A percentile compares a stretch with the other conserved stretches of the same genome.
These are phyloP conservation scores for Yamadazyma taylorii DNA, from an alignment of 1,139 yeast genomes.

Conservation along the genomic window DNA sequence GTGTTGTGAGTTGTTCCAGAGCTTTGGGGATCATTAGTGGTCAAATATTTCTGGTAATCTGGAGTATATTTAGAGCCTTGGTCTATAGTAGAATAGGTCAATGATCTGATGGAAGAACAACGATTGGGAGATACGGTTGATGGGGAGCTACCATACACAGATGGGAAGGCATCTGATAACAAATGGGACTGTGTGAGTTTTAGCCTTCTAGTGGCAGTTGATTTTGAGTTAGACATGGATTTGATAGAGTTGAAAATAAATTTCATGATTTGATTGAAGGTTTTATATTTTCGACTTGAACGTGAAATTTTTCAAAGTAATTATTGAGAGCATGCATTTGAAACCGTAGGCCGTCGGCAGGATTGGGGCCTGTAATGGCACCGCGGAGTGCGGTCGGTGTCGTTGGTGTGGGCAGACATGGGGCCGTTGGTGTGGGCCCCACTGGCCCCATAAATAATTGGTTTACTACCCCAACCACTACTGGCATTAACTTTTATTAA, in stretches of 20 bases:
- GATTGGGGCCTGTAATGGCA: too few relatives aligned
- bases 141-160: not conserved
- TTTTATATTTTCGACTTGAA: not conserved
- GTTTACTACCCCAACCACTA: too few relatives aligned
- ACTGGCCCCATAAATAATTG: too few relatives aligned
- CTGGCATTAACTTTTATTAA: not conserved
- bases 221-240: not conserved
- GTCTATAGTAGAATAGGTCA: slow-evolving; percentile 13
- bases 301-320: not conserved
- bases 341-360: too few relatives aligned
- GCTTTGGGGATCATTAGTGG: slow-evolving; percentile 36
- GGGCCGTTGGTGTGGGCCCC: too few relatives aligned
- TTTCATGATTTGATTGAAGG: not conserved
- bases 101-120: slow-evolving; percentile 1
- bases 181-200: slow-evolving; percentile 9
- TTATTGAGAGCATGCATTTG: too few relatives aligned
- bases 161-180: not conserved
- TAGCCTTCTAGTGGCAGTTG: slow-evolving; percentile 2
- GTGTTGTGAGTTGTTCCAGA: slow-evolving; percentile 41
- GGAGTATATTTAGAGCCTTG: slow-evolving; percentile 38
- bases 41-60: slow-evolving; percentile 33
- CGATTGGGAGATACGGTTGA: not conserved
- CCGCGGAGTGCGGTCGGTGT: too few relatives aligned
- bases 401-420: too few relatives aligned
- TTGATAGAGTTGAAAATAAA: not conserved